Conservation (phyloP, 2,329 filamentous ascomycete species). For the Cercospora zeina region DNA sequence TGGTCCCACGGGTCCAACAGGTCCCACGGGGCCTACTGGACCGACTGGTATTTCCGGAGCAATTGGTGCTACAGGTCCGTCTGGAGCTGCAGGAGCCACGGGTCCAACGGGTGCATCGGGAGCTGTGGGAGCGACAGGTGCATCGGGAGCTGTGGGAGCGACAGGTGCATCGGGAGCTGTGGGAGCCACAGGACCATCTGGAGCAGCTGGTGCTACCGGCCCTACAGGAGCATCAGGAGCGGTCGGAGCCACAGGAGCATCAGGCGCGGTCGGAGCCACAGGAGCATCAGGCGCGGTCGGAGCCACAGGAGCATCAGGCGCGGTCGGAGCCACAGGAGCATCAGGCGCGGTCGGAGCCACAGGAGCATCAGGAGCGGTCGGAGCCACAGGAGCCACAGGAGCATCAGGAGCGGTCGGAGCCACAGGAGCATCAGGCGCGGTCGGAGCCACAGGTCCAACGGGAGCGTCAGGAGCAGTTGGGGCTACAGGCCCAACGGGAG, state of each 20-base stretch:
- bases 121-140: background rate
- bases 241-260: background rate
- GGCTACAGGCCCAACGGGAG: background rate
- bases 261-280: background rate
- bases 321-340: too few species aligned
- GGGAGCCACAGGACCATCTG: background rate
- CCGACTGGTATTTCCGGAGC: background rate
- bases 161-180: background rate
- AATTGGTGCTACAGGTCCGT: background rate
- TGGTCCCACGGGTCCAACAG: slow-evolving; percentile 10
- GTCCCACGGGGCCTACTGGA: background rate
- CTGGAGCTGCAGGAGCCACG: background rate
- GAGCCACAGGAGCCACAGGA: background rate
- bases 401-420: background rate
- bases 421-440: background rate
- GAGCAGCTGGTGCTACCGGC: background rate
- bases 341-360: background rate
- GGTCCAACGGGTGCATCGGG: background rate
- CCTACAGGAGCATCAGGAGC: background rate
- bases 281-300: too few species aligned
- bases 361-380: too few species aligned
- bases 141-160: background rate
- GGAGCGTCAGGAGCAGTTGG: background rate
- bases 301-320: too few species aligned
- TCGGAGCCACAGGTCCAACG: background rate